phyloP scores from a whole-genome alignment of 441 rosid genomes.

The Eutrema salsugineum region DNA sequence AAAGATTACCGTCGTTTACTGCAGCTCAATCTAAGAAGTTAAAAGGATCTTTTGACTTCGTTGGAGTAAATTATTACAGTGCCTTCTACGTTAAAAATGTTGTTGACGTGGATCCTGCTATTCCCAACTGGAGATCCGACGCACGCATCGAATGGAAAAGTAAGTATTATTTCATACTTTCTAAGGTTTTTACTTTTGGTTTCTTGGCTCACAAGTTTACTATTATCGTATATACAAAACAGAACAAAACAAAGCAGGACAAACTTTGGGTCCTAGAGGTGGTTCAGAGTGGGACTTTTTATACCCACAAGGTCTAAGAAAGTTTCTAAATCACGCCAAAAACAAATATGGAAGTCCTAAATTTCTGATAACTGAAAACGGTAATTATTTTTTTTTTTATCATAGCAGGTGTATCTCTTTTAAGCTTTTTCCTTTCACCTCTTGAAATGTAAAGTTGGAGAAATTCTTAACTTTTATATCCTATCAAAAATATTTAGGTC shows the following conservation, averaged over 20 bases:
- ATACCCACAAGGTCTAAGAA: slow-evolving; percentile 19
- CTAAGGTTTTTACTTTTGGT: not conserved
- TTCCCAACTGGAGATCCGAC: slow-evolving; percentile 15
- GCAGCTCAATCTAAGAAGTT: slow-evolving; percentile 5
- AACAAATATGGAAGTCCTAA: slow-evolving; percentile 14
- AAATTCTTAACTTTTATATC: not conserved
- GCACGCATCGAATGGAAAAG: slow-evolving; percentile 15
- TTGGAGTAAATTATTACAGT: slow-evolving; percentile 39
- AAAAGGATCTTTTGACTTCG: slow-evolving; percentile 26
- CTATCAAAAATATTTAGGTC: slow-evolving; percentile 2
- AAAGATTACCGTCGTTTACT: slow-evolving; percentile 28
- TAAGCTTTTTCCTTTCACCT: not conserved
- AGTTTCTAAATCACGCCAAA: slow-evolving; percentile 15
- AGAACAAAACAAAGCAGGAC: slow-evolving; percentile 18
- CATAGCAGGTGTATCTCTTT: not conserved
- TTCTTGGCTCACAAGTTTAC: not conserved
- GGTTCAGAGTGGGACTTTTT: slow-evolving; percentile 18
- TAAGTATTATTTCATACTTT: not conserved
- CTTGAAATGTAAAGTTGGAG: not conserved
- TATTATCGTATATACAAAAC: not conserved
- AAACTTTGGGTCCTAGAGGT: slow-evolving; percentile 14
- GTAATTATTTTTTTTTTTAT: not conserved
- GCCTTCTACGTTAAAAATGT: slow-evolving; percentile 25
- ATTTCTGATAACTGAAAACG: slow-evolving; percentile 28
- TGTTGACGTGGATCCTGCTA: not conserved